Percentiles rank a stretch among this genome's conserved stretches.
Evolutionary conservation across 345 rosid species (phyloP).

Genomic region (Cardiospermum halicacabum): DNA sequence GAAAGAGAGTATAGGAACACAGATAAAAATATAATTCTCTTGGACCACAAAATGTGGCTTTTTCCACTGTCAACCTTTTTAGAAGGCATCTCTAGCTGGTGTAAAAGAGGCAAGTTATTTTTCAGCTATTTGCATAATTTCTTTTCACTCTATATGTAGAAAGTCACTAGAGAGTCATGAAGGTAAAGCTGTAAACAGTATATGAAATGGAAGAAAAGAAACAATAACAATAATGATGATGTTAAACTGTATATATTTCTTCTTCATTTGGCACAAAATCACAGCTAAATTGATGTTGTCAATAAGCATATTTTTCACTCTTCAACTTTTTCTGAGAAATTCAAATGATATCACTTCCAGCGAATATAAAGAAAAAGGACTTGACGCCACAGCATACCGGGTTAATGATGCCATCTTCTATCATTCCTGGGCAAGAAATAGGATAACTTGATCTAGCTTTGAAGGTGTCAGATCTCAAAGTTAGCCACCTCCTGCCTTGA

Average conservation of each 20-base stretch:
- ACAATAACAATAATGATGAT: neutral
- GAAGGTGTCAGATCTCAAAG: neutral
- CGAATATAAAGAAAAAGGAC: neutral
- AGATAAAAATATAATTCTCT: neutral
- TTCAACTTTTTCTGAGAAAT: neutral
- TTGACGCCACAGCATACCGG: neutral
- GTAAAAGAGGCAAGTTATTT: neutral
- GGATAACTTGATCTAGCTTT: neutral
- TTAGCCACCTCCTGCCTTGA: conserved; percentile 46
- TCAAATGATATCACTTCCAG: conserved; percentile 3
- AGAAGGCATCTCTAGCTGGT: neutral
- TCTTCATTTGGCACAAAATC: neutral
- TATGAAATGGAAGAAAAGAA: neutral
- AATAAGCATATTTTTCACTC: neutral
- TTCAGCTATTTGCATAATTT: neutral
- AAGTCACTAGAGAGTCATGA: neutral
- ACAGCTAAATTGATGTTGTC: neutral
- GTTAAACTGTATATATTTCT: neutral
- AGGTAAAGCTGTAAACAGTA: neutral
- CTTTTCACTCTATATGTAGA: neutral
- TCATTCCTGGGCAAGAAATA: neutral
- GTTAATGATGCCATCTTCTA: neutral
- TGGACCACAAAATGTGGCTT: neutral
- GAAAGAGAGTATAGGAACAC: too few relatives aligned
- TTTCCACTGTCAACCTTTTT: neutral